A percentile compares a stretch with the other conserved stretches of the same genome.
Conservation (phyloP, 2,329 filamentous ascomycete species). For the Hymenoscyphus linearis region DNA sequence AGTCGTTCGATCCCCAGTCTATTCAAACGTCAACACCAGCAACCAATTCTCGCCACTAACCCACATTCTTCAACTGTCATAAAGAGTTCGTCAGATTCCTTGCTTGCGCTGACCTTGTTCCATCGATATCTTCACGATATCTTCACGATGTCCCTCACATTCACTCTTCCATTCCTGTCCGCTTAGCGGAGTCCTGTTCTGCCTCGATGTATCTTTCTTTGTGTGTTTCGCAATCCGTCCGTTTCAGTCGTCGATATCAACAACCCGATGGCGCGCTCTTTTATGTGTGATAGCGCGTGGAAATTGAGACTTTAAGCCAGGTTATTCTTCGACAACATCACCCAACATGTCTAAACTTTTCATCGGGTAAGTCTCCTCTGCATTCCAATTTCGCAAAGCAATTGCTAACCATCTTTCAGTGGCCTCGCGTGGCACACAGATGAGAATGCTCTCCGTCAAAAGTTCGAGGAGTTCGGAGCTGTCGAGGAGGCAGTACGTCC, state of each 20-base stretch:
- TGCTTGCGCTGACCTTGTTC: slow-evolving; percentile 31
- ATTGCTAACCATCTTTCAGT: slow-evolving; percentile 43
- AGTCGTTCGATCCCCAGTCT: slow-evolving; percentile 18
- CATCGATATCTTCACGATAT: slow-evolving; percentile 22
- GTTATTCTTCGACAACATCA: slow-evolving; percentile 31
- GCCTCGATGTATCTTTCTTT: slow-evolving; percentile 35
- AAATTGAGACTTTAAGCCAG: slow-evolving; percentile 36
- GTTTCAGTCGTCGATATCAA: slow-evolving; percentile 28
- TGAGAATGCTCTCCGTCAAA: slow-evolving; percentile 76
- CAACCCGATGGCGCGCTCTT: slow-evolving; percentile 30
- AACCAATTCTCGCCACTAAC: slow-evolving; percentile 6
- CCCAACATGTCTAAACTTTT: slow-evolving; percentile 84
- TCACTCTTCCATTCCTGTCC: slow-evolving; percentile 29
- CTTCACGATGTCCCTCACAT: slow-evolving; percentile 23
- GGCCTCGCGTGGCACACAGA: slow-evolving; percentile 99
- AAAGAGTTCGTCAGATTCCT: slow-evolving; percentile 34
- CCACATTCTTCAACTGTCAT: slow-evolving; percentile 16
- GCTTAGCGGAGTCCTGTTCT: slow-evolving; percentile 32
- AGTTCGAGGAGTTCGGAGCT: slow-evolving; percentile 86
- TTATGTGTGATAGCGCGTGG: slow-evolving; percentile 32
- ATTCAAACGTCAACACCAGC: slow-evolving; percentile 11
- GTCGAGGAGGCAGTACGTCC: slow-evolving; percentile 91
- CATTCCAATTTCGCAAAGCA: not conserved
- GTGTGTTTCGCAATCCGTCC: slow-evolving; percentile 29
- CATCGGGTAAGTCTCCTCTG: slow-evolving; percentile 66